phyloP scores from a whole-genome alignment of 148 eudicot species.

The Chenopodium berlandieri region DNA sequence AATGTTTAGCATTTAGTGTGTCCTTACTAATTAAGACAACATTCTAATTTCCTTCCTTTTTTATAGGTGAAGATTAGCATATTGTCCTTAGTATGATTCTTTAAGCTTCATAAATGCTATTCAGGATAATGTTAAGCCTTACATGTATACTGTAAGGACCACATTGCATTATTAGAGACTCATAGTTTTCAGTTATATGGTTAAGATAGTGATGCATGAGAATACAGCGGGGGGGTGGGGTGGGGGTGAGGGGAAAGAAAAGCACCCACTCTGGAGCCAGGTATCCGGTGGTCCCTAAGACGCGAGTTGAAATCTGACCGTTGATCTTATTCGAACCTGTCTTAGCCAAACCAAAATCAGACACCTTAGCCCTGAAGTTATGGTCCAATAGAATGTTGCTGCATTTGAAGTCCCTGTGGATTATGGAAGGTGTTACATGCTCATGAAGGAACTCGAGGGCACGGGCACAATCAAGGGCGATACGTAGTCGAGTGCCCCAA shows the following conservation, averaged over 20 bases:
- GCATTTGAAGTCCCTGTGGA: conserved; percentile 87
- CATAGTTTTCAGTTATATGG: conserved; percentile 28
- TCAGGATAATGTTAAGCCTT: conserved; percentile 13
- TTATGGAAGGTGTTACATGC: conserved; percentile 66
- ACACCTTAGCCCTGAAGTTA: conserved; percentile 74
- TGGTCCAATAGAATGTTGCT: conserved; percentile 70
- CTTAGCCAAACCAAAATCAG: conserved; percentile 88
- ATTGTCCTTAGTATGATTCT: conserved; percentile 18
- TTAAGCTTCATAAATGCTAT: neutral
- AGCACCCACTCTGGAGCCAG: conserved; percentile 91
- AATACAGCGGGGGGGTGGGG: neutral
- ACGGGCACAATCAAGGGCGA: conserved; percentile 93
- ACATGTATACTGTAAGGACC: conserved; percentile 24
- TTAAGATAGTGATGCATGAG: conserved; percentile 31
- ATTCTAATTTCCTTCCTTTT: conserved; percentile 4
- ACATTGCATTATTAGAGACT: conserved; percentile 35
- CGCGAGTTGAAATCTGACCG: conserved; percentile 83
- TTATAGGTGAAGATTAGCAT: neutral
- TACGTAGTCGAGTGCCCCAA: conserved; percentile 71
- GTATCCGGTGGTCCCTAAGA: conserved; percentile 93
- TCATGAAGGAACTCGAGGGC: conserved; percentile 93
- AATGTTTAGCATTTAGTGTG: conserved; percentile 14
- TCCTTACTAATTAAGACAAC: conserved; percentile 1
- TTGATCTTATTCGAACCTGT: conserved; percentile 84
- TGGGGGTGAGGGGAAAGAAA: conserved; percentile 11